A percentile compares a stretch with the other conserved stretches of the same genome.
phyloP scores from a whole-genome alignment of 2,329 filamentous ascomycete species.

The Periconia digitata region DNA sequence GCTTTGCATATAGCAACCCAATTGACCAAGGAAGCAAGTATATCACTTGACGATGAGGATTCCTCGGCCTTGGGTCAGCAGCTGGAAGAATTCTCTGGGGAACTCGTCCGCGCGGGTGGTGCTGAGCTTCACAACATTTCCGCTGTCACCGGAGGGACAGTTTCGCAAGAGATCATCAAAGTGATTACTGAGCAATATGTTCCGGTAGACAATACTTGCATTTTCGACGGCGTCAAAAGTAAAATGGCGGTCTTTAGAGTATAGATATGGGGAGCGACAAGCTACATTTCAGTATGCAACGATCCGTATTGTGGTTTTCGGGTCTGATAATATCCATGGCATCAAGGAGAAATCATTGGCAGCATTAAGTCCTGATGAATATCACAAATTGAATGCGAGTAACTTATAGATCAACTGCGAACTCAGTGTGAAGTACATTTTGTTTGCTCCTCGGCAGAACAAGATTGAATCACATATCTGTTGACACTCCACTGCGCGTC shows the following conservation, averaged over 20 bases:
- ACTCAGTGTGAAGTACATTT: too few species aligned
- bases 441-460: too few species aligned
- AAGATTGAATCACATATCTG: too few species aligned
- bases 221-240: conserved; percentile 64
- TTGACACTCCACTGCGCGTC: too few species aligned
- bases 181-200: conserved; percentile 70
- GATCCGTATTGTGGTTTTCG: too few species aligned
- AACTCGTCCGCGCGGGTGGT: conserved; percentile 70
- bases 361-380: too few species aligned
- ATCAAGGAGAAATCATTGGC: too few species aligned
- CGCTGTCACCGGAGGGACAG: conserved; percentile 83
- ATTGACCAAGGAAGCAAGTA: conserved; percentile 46
- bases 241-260: conserved; percentile 56
- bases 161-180: conserved; percentile 97
- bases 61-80: conserved; percentile 40
- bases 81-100: conserved; percentile 42
- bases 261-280: conserved; percentile 8
- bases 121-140: conserved; percentile 93
- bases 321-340: too few species aligned
- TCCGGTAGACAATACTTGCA: conserved; percentile 63
- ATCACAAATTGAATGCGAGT: too few species aligned
- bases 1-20: conserved; percentile 46
- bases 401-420: too few species aligned
- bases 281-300: too few species aligned
- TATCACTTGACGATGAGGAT: conserved; percentile 45